Percentiles rank a stretch among this genome's conserved stretches.
These are phyloP conservation scores for Xylaria curta DNA, from an alignment of 495 filamentous ascomycete species.

Conservation along the genomic window DNA sequence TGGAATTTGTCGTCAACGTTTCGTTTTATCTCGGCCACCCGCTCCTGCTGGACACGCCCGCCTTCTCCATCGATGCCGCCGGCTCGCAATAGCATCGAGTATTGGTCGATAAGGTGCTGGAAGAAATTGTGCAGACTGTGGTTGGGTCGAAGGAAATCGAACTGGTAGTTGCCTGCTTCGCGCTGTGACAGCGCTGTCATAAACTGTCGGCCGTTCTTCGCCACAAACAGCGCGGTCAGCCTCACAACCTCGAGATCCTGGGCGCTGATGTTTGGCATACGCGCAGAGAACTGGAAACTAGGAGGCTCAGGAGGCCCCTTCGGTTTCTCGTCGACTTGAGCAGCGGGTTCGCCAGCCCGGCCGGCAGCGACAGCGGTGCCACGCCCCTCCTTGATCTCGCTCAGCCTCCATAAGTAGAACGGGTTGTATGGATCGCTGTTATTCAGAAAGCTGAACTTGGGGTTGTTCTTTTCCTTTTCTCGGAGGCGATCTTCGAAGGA, in stretches of 20 bases:
- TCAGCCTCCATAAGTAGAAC: constrained; percentile 89
- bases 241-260: constrained; percentile 93
- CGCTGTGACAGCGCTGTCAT: constrained; percentile 87
- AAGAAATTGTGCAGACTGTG: constrained; percentile 97
- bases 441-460: constrained; percentile 88
- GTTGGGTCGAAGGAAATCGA: constrained; percentile 94
- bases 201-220: constrained; percentile 87
- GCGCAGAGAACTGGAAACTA: constrained; percentile 90
- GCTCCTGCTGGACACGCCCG: constrained; percentile 69
- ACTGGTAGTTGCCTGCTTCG: constrained; percentile 91
- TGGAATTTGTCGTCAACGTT: constrained; percentile 81
- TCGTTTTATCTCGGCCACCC: constrained; percentile 74
- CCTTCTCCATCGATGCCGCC: constrained; percentile 72
- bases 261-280: constrained; percentile 96
- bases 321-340: constrained; percentile 65
- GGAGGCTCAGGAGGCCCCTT: constrained; percentile 87
- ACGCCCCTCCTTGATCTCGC: constrained; percentile 81
- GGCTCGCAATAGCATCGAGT: constrained; percentile 77
- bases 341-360: constrained; percentile 66
- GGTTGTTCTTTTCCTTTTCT: constrained; percentile 82
- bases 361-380: constrained; percentile 83
- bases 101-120: constrained; percentile 89
- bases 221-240: constrained; percentile 87
- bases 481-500: constrained; percentile 90
- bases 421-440: constrained; percentile 82